Conservation (phyloP, 768 basidiomycete species). For the Tephrocybe sp. region DNA sequence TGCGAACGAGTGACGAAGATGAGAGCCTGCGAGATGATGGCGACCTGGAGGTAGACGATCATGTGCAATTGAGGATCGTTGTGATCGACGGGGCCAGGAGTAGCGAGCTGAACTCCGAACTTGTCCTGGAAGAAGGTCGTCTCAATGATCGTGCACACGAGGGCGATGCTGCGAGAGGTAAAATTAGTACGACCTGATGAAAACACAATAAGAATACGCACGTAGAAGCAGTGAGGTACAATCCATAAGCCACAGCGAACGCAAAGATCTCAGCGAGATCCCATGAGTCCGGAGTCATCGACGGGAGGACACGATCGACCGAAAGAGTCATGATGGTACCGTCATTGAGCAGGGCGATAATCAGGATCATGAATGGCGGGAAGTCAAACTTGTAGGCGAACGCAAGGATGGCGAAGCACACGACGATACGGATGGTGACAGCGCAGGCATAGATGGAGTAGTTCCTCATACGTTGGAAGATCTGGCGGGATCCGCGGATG, state of each 20-base stretch:
- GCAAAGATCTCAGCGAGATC: conserved; percentile 95
- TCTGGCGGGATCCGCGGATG: conserved; percentile 96
- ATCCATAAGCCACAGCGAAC: conserved; percentile 92
- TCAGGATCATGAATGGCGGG: conserved; percentile 99
- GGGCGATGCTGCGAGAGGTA: conserved; percentile 52
- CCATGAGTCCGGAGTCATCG: conserved; percentile 92
- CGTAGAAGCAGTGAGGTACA: conserved; percentile 93
- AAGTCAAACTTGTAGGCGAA: conserved; percentile 98
- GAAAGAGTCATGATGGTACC: conserved; percentile 99
- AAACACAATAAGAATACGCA: conserved; percentile 37
- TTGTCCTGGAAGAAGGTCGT: conserved; percentile 88
- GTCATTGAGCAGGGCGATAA: conserved; percentile 95
- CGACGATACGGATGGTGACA: conserved; percentile 98
- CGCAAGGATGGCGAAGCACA: conserved; percentile 93
- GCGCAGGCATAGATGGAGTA: conserved; percentile 97
- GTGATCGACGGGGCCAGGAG: conserved; percentile 33
- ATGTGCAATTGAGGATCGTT: conserved; percentile 83
- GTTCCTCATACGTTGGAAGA: conserved; percentile 99
- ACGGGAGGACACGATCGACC: conserved; percentile 94
- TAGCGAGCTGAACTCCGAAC: conserved; percentile 68
- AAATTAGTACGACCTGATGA: conserved; percentile 11
- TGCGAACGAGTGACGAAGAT: conserved; percentile 97
- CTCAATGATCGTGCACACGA: conserved; percentile 83
- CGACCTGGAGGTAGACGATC: conserved; percentile 94
- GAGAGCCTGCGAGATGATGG: conserved; percentile 97